Base-by-base conservation (phyloP, 305 asterid genomes). In the Rubia balearica region DNA sequence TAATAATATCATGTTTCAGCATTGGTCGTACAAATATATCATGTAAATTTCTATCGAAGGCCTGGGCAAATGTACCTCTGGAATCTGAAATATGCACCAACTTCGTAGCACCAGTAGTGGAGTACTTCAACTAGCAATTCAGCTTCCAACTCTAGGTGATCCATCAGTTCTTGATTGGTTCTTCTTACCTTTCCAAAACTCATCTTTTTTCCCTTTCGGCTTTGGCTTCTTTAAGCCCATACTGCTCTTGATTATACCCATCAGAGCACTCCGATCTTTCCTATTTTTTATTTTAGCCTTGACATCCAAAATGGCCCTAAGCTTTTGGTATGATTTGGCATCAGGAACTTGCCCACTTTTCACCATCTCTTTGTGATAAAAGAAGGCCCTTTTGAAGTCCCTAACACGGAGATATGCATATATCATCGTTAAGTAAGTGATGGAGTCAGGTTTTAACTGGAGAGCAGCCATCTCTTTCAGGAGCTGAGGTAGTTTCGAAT, bases 341-440 rank as follows among this genome's bases (percentile, higher is more conserved):
- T 91, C 98, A 2, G 99, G 99, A 17, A 91, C 90, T 68, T 91
- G 90, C 68, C 91, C 83, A 65, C 84, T 82, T 76, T 87, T 89
- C 74, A 89, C 98, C 99, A 94, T 91, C 85, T 83, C 81, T 70
- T 91, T 91, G 71, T 94, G 98, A 72, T 85, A 94, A 75, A 68
- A 94, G 80, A 91, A 94, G 0, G 99, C 99, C 78, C 99, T 85
- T 81, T 71, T 91, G 79, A 86, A 94, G 83, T 91, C 99, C 19
- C 96, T 85, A 45, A 88, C 97, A 1, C 99, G 99, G 42, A 91
- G 69, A 76, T 81, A 94, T 7, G 99, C 96, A 77, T 91, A 89
- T 70, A 94, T 94, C 90, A 91, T 89, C 1, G 99, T 94, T 16
- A 95, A 86, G 77, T 85, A 94, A 21, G 99, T 94, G 45, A 91